phyloP scores from a whole-genome alignment of 2,329 filamentous ascomycete species.

The Pseudocercospora vitis region DNA sequence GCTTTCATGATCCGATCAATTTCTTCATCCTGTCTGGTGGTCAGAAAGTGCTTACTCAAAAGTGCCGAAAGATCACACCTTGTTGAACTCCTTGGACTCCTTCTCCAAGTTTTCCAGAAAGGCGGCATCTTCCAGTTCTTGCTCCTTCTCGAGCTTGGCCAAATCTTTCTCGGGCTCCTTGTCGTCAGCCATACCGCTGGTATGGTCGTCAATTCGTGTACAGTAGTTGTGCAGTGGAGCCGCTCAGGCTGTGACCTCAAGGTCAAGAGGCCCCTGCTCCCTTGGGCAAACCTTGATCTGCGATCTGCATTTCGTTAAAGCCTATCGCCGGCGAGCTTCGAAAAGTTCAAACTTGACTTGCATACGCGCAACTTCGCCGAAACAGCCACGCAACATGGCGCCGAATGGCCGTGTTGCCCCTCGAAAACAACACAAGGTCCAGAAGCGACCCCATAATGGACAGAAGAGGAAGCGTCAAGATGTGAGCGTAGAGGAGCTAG shows the following conservation, averaged over 20 bases:
- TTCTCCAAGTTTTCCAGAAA: conserved; percentile 77
- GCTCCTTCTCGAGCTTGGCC: conserved; percentile 32
- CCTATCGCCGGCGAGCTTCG: not conserved
- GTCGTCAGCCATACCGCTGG: conserved; percentile 18
- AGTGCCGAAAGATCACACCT: conserved; percentile 55
- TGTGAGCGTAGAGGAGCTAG: conserved; percentile 26
- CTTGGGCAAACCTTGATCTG: not conserved
- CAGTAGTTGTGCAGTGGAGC: too few relatives aligned
- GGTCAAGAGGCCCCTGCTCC: too few relatives aligned
- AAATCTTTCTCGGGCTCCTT: conserved; percentile 32
- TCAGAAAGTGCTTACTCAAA: not conserved
- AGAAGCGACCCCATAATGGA: conserved; percentile 48
- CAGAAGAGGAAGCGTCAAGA: conserved; percentile 31
- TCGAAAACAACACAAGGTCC: too few relatives aligned
- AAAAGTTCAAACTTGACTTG: conserved; percentile 6
- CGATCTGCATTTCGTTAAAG: too few relatives aligned
- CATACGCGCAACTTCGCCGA: too few relatives aligned
- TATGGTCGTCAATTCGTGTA: not conserved
- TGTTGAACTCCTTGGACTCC: conserved; percentile 87
- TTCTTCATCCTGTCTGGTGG: conserved; percentile 71
- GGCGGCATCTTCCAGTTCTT: conserved; percentile 52
- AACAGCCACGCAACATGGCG: too few relatives aligned
- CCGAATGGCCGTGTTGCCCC: too few relatives aligned
- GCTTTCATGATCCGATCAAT: conserved; percentile 91
- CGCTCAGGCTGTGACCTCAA: too few relatives aligned